These are phyloP conservation scores for Suillus ampliporus DNA, from an alignment of 768 basidiomycete genomes.

Conservation along the genomic window DNA sequence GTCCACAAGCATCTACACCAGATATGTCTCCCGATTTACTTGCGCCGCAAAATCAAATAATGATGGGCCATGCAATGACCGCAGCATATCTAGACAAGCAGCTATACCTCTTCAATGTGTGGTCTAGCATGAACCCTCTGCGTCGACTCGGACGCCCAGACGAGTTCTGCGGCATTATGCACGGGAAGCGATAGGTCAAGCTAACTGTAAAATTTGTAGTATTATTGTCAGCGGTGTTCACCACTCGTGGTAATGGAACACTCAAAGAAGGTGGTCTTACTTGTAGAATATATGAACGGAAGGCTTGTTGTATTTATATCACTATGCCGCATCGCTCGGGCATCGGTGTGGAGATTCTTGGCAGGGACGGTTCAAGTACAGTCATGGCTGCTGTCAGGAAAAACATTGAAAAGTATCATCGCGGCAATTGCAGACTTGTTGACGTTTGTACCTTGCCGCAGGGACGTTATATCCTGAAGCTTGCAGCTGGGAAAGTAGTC, in stretches of 20 bases:
- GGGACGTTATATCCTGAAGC: too few relatives aligned
- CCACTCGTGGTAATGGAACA: conserved; percentile 32
- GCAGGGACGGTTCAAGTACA: neutral
- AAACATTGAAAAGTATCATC: neutral
- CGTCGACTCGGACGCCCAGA: conserved; percentile 74
- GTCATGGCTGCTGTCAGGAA: neutral
- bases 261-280: neutral
- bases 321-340: neutral
- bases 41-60: neutral
- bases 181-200: conserved; percentile 66
- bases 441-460: too few relatives aligned
- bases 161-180: too few relatives aligned
- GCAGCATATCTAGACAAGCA: conserved; percentile 70
- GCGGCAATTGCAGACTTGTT: neutral
- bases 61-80: conserved; percentile 62
- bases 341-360: neutral
- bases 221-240: conserved; percentile 40
- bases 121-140: conserved; percentile 73
- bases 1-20: conserved; percentile 80
- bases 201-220: conserved; percentile 13
- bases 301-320: neutral
- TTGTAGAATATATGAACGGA: neutral
- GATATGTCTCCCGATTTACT: conserved; percentile 39
- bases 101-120: conserved; percentile 66
- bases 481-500: too few relatives aligned